Evolutionary conservation across 2,329 filamentous ascomycete genomes (phyloP).

Genomic region (Stagonosporopsis vannaccii): DNA sequence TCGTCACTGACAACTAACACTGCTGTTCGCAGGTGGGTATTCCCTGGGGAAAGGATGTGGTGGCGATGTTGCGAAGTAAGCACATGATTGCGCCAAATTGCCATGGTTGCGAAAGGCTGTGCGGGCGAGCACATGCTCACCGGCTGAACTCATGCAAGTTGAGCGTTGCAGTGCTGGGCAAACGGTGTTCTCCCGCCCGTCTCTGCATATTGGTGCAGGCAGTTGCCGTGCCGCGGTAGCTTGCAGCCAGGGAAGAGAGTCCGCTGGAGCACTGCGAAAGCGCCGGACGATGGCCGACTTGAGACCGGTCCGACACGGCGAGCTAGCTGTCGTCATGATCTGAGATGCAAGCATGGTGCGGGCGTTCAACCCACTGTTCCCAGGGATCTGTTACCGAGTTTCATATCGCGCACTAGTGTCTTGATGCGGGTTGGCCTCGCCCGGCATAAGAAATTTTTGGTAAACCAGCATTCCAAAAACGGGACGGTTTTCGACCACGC

Average conservation of each 20-base stretch:
- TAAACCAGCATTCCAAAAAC: background rate
- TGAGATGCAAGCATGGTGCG: conserved; percentile 21
- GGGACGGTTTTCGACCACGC: conserved; percentile 12
- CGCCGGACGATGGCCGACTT: conserved; percentile 29
- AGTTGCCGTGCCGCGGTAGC: conserved; percentile 33
- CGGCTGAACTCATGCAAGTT: conserved; percentile 35
- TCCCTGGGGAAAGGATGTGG: background rate
- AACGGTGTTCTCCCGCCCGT: conserved; percentile 39
- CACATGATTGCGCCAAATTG: conserved; percentile 1
- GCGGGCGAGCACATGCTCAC: conserved; percentile 30
- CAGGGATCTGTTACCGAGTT: conserved; percentile 37
- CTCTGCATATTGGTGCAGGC: conserved; percentile 32
- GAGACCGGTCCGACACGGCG: conserved; percentile 31
- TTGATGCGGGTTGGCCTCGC: conserved; percentile 23
- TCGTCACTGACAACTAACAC: conserved; percentile 1
- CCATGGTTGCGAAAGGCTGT: background rate
- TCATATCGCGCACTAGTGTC: conserved; percentile 30
- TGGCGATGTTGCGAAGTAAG: conserved; percentile 3
- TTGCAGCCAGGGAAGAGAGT: conserved; percentile 20
- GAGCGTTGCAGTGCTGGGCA: conserved; percentile 29
- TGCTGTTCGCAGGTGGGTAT: conserved; percentile 5
- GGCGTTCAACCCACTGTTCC: conserved; percentile 30
- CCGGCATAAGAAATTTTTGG: conserved; percentile 20
- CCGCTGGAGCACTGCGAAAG: conserved; percentile 10
- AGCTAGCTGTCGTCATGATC: conserved; percentile 44